Evolutionary conservation across 345 rosid species (phyloP).

Genomic region (Cardamine chenopodiifolia): DNA sequence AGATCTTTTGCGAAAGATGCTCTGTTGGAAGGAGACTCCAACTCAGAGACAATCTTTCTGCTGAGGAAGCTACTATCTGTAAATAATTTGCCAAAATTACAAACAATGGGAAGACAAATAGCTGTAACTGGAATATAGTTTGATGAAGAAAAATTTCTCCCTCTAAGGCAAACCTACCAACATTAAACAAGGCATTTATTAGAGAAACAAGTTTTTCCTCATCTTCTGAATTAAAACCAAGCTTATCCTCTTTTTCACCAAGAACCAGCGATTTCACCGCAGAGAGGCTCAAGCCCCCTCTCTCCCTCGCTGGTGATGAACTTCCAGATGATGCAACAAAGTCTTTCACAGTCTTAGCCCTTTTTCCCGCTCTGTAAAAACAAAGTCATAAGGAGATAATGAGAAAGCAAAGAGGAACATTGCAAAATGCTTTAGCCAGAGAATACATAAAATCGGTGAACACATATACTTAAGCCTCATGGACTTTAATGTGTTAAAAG

Average conservation of each 20-base stretch:
- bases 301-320: conserved; percentile 86
- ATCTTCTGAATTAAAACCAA: conserved; percentile 59
- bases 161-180: conserved; percentile 55
- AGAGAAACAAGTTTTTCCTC: conserved; percentile 67
- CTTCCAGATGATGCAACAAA: conserved; percentile 63
- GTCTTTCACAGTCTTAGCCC: conserved; percentile 76
- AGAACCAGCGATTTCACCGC: conserved; percentile 87
- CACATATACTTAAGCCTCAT: background rate
- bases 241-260: conserved; percentile 88
- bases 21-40: conserved; percentile 45
- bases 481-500: conserved; percentile 1
- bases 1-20: conserved; percentile 68
- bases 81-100: conserved; percentile 74
- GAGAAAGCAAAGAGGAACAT: conserved; percentile 8
- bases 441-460: background rate
- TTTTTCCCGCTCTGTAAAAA: conserved; percentile 67
- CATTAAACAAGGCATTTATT: conserved; percentile 57
- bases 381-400: background rate
- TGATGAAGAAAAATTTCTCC: conserved; percentile 9
- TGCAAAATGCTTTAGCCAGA: conserved; percentile 26
- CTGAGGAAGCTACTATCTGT: conserved; percentile 82
- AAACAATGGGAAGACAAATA: conserved; percentile 62
- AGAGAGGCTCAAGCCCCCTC: conserved; percentile 80
- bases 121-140: conserved; percentile 35
- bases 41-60: conserved; percentile 61